Evolutionary conservation across 2,329 filamentous ascomycete genomes (phyloP).

Genomic region (Leptodontidium sp.): DNA sequence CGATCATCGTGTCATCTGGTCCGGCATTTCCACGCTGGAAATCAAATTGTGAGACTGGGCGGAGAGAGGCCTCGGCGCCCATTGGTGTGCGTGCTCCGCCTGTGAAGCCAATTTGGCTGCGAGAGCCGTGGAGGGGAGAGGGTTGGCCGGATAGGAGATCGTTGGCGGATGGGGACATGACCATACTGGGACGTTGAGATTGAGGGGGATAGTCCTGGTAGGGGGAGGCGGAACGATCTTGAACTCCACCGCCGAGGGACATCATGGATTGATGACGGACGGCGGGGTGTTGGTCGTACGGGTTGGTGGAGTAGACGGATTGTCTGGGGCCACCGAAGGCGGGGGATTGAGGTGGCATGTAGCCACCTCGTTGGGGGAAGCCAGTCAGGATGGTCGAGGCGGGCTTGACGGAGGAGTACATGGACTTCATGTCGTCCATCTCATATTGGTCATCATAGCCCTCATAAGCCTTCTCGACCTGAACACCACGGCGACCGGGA

Average conservation of each 20-base stretch:
- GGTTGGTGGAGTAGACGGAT: constrained; percentile 52
- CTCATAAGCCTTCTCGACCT: constrained; percentile 70
- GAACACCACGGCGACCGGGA: constrained; percentile 84
- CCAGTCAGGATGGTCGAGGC: constrained; percentile 87
- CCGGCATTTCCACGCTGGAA: constrained; percentile 66
- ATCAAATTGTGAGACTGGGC: constrained; percentile 65
- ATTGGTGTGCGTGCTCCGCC: constrained; percentile 58
- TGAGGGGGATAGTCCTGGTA: constrained; percentile 62
- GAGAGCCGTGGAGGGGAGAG: constrained; percentile 50
- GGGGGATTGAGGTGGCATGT: constrained; percentile 85
- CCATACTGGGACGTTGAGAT: constrained; percentile 62
- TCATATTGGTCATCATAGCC: constrained; percentile 85
- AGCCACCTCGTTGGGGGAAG: constrained; percentile 72
- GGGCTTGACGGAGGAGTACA: constrained; percentile 91
- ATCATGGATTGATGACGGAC: constrained; percentile 74
- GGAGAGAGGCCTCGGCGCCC: constrained; percentile 49
- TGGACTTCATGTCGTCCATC: constrained; percentile 97
- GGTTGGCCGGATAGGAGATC: constrained; percentile 49
- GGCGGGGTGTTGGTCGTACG: constrained; percentile 54
- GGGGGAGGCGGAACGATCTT: constrained; percentile 61
- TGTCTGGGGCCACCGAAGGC: constrained; percentile 64
- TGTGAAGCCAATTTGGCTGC: constrained; percentile 48
- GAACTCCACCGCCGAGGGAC: constrained; percentile 62
- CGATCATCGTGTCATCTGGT: constrained; percentile 81
- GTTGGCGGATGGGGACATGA: constrained; percentile 57